Conservation (phyloP, 164 flowering plant species). For the Piper betle region DNA sequence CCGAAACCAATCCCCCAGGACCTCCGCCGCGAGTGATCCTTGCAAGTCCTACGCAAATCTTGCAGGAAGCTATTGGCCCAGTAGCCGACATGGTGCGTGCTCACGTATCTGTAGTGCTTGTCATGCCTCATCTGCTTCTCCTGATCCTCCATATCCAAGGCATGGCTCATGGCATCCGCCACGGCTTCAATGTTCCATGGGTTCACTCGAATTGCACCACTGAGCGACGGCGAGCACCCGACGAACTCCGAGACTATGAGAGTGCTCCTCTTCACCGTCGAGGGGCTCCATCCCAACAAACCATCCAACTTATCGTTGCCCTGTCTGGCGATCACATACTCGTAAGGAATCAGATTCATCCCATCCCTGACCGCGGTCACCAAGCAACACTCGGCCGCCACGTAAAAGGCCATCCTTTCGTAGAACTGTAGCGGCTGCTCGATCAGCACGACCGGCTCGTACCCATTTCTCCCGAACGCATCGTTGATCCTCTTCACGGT, state of each 20-base stretch:
- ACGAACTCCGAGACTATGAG: constrained; percentile 67
- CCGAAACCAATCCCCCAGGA: constrained; percentile 79
- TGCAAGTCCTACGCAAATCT: constrained; percentile 56
- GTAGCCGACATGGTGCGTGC: constrained; percentile 66
- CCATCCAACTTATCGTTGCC: constrained; percentile 47
- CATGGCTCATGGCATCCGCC: constrained; percentile 65
- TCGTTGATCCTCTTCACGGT: constrained; percentile 45
- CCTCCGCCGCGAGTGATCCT: constrained; percentile 38
- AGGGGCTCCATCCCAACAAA: constrained; percentile 27
- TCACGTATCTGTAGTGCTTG: constrained; percentile 64
- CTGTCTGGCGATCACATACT: constrained; percentile 53
- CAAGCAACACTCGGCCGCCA: constrained; percentile 39
- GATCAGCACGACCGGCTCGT: constrained; percentile 44
- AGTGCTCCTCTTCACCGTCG: constrained; percentile 53
- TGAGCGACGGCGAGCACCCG: constrained; percentile 72
- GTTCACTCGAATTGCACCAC: constrained; percentile 73
- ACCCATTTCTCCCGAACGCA: constrained; percentile 39
- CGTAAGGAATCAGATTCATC: constrained; percentile 72
- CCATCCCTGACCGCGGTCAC: constrained; percentile 79
- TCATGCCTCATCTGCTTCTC: constrained; percentile 67
- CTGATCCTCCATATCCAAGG: constrained; percentile 39
- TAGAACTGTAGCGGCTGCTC: constrained; percentile 37
- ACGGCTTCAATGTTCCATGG: constrained; percentile 74
- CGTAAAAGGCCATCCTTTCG: constrained; percentile 59
- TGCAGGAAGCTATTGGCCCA: constrained; percentile 67